A percentile compares a stretch with the other conserved stretches of the same genome.
These are phyloP conservation scores for Euryodendron excelsum DNA, from an alignment of 148 eudicot genomes.

Conservation along the genomic window DNA sequence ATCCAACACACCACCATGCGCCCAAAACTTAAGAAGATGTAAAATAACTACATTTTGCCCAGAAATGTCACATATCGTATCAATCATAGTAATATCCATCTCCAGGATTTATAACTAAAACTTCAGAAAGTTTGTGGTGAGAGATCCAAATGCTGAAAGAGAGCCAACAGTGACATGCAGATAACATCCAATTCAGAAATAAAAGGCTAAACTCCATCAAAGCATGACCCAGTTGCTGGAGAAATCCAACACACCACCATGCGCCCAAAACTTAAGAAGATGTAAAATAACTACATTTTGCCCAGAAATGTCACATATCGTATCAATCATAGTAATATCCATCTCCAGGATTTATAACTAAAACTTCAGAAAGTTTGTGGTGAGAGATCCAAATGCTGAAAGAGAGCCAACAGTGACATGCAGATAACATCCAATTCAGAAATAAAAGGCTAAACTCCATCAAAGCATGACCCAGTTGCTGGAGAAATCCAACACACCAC, in stretches of 20 bases:
- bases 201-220: background rate
- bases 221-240: background rate
- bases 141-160: conserved; percentile 5
- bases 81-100: too few species aligned
- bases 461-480: background rate
- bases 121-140: background rate
- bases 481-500: conserved; percentile 4
- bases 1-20: conserved; percentile 4
- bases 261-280: background rate
- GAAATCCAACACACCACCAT: conserved; percentile 4
- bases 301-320: too few species aligned
- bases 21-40: background rate
- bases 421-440: background rate
- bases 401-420: background rate
- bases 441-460: background rate
- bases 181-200: background rate
- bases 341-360: too few species aligned
- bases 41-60: conserved; percentile 1
- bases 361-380: background rate
- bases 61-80: too few species aligned
- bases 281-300: background rate
- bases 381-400: background rate
- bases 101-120: too few species aligned
- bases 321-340: too few species aligned
- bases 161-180: background rate